These are phyloP conservation scores for Spiromastix sp. DNA, from an alignment of 2,329 filamentous ascomycete species.

Conservation along the genomic window DNA sequence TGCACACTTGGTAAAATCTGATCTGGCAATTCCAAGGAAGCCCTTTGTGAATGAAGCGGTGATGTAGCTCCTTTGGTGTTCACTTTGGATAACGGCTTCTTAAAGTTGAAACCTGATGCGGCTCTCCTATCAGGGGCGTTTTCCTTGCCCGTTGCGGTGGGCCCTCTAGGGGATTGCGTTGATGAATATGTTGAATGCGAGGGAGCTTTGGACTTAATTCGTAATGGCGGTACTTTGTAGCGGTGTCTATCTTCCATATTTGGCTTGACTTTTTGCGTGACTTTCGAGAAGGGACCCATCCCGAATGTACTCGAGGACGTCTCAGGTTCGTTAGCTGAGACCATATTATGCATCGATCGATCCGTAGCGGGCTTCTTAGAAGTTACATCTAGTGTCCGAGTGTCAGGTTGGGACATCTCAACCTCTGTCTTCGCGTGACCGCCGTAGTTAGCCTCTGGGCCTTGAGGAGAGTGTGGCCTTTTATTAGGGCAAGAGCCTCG, in stretches of 20 bases:
- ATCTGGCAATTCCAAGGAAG: conserved; percentile 4
- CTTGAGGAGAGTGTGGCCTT: not conserved
- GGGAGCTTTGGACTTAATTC: conserved; percentile 13
- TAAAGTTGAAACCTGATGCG: conserved; percentile 8
- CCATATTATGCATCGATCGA: no score
- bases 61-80: conserved; percentile 8
- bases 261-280: conserved; percentile 25
- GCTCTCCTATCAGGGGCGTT: conserved; percentile 12
- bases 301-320: conserved; percentile 15
- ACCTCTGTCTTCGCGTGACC: no score
- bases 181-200: conserved; percentile 4
- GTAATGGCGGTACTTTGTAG: conserved; percentile 12
- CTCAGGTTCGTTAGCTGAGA: conserved; percentile 13
- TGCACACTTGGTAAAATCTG: conserved; percentile 4
- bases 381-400: no score
- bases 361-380: no score
- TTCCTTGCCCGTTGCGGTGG: conserved; percentile 14
- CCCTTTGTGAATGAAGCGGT: conserved; percentile 5
- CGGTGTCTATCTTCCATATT: conserved; percentile 17
- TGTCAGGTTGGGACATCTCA: no score
- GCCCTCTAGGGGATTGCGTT: conserved; percentile 5
- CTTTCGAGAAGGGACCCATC: conserved; percentile 21
- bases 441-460: no score
- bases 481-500: not conserved
- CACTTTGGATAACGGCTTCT: conserved; percentile 7